Percentiles rank a stretch among this genome's conserved stretches.
phyloP scores from a whole-genome alignment of 805 yeast genomes.

The Kazachstania africana region DNA sequence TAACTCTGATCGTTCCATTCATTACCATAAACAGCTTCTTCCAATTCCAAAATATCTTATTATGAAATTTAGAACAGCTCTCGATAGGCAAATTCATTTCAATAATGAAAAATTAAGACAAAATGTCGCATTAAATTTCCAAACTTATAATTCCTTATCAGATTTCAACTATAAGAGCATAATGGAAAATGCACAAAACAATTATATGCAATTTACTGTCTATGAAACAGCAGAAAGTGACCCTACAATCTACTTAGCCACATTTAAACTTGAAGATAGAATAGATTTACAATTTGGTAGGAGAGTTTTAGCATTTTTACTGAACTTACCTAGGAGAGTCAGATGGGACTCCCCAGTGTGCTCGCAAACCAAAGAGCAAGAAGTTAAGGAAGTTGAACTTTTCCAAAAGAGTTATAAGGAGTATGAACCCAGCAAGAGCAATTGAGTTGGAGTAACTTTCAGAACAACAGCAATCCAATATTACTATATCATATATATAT shows the following conservation, averaged over 20 bases:
- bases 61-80: constrained; percentile 32
- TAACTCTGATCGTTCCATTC: constrained; percentile 51
- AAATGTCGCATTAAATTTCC: constrained; percentile 35
- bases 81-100: constrained; percentile 33
- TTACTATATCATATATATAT: no score
- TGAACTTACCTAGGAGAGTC: constrained; percentile 48
- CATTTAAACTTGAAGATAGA: constrained; percentile 25
- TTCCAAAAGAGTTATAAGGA: constrained; percentile 46
- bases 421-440: constrained; percentile 34
- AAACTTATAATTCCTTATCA: constrained; percentile 17
- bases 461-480: no score
- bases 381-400: constrained; percentile 46
- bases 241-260: constrained; percentile 25
- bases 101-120: constrained; percentile 38
- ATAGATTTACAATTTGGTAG: constrained; percentile 80
- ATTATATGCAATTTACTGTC: constrained; percentile 27
- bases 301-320: constrained; percentile 54
- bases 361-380: constrained; percentile 49
- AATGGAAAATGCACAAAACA: constrained; percentile 19
- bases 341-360: constrained; percentile 63
- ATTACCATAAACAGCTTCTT: constrained; percentile 64
- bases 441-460: no score
- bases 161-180: constrained; percentile 21
- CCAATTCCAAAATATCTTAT: constrained; percentile 45
- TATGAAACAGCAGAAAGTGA: constrained; percentile 21